Percentiles rank a stretch among this genome's conserved stretches.
Evolutionary conservation across 2,329 filamentous ascomycete species (phyloP).

Genomic region (Fusarium xylarioides): DNA sequence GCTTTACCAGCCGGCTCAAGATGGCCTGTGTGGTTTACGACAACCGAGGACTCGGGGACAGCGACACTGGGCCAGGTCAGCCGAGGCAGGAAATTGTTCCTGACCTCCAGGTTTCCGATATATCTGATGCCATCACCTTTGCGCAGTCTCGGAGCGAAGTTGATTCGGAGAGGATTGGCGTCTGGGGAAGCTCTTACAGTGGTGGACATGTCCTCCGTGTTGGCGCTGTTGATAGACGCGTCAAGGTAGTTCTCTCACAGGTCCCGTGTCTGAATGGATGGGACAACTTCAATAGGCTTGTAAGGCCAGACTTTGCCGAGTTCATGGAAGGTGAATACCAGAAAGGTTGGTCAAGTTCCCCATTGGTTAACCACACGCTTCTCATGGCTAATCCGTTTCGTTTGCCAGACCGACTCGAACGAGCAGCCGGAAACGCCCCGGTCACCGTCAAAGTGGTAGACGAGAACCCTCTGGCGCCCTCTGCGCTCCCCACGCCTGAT

Average conservation of each 20-base stretch:
- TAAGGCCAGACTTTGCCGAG: background rate
- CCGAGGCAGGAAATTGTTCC: background rate
- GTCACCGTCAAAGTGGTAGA: background rate
- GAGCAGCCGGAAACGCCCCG: background rate
- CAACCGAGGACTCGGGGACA: background rate
- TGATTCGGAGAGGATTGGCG: background rate
- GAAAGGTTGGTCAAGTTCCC: background rate
- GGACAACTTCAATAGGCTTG: background rate
- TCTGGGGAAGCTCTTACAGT: background rate
- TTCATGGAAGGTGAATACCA: background rate
- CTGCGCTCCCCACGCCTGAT: background rate
- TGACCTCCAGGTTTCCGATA: background rate
- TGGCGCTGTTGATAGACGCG: background rate
- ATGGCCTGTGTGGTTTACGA: background rate
- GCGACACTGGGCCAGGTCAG: background rate
- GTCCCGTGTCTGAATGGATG: background rate
- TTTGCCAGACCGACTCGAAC: background rate
- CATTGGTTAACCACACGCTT: accelerated
- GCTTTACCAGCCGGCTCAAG: background rate
- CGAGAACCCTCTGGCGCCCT: background rate
- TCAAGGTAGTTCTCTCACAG: background rate
- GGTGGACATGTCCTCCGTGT: background rate
- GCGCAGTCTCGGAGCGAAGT: background rate
- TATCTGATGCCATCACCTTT: background rate
- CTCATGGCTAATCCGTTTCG: background rate